Evolutionary conservation across 176 grass and related monocot species (phyloP), one percentile per base, ranked within the genome.

Genomic region (Urochloa ruziziensis): DNA sequence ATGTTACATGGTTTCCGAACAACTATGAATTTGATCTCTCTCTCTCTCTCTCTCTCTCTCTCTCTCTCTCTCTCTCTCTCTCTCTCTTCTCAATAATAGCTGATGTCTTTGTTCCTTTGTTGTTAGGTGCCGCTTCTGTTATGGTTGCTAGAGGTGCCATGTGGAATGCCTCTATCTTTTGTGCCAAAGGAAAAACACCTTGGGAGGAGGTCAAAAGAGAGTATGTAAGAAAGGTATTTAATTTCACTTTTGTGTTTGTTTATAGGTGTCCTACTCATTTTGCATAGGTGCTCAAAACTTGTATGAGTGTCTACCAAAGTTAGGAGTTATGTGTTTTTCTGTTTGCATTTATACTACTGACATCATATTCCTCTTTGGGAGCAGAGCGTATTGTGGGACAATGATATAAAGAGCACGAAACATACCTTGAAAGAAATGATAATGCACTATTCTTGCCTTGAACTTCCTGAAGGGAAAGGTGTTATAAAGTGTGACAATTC

Each of bases 71-170:
- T n/a, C n/a, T n/a, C n/a, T n/a, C n/a, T n/a, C n/a, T n/a, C n/a
- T n/a, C n/a, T n/a, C n/a, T n/a, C n/a, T 79, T 79, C 72, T 61
- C 27, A 46, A 33, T 39, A 23, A 21, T 36, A 21, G 29, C 67
- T 67, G 48, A 21, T 85, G 17, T 86, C 16, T 86, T 78, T 74
- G 40, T 83, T 79, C 27, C 5, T n/a, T n/a, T n/a, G n/a, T n/a
- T 91, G 21, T 58, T 71, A 98, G 96, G 93, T 87, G 96, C 96
- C 1, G 46, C 96, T 56, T 95, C 96, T 68, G 58, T 94, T 61
- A 98, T 98, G 96, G 91, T 85, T 68, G 96, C 96, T 82, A 95
- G 96, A 94, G 93, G 96, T 80, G 96, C 93, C 79, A 83, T 98
- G 67, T 96, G 93, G 91, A 98, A 98, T 77, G 93, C 93, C 69